Conservation (phyloP, 305 asterid genomes). For the Andrographis paniculata region DNA sequence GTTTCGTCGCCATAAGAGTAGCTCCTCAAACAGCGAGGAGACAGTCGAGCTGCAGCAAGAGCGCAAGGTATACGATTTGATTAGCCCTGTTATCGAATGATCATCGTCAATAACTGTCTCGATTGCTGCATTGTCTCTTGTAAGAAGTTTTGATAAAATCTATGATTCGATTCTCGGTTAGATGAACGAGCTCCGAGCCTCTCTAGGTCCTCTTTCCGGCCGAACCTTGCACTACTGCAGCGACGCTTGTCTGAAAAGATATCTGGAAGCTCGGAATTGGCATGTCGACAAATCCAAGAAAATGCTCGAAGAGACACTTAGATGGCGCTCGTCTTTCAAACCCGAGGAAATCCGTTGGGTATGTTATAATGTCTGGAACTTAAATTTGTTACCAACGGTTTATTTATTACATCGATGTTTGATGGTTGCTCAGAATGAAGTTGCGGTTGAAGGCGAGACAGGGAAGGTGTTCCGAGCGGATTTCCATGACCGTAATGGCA, state of each 20-base stretch:
- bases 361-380: too few relatives aligned
- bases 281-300: slow-evolving; percentile 73
- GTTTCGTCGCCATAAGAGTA: slow-evolving; percentile 59
- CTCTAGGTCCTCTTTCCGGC: slow-evolving; percentile 72
- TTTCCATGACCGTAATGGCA: slow-evolving; percentile 84
- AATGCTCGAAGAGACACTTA: slow-evolving; percentile 86
- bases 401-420: too few relatives aligned
- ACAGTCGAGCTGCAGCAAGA: slow-evolving; percentile 42
- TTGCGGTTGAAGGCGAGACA: slow-evolving; percentile 91
- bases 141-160: slow-evolving; percentile 7
- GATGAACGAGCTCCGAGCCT: slow-evolving; percentile 72
- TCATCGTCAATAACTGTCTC: background rate
- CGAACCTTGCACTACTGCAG: slow-evolving; percentile 56
- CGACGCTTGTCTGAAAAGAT: slow-evolving; percentile 77
- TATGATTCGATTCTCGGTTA: slow-evolving; percentile 28
- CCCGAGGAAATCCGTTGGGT: slow-evolving; percentile 99
- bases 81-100: slow-evolving; percentile 4
- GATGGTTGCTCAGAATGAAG: slow-evolving; percentile 47
- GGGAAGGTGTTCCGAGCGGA: slow-evolving; percentile 83
- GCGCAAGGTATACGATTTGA: slow-evolving; percentile 34
- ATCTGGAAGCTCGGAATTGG: slow-evolving; percentile 84
- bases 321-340: slow-evolving; percentile 75
- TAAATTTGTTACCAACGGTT: too few relatives aligned
- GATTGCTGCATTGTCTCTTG: background rate
- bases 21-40: slow-evolving; percentile 36